Base-by-base conservation (phyloP, 306 rosid genomes). In the Dalbergia cochinchinensis region DNA sequence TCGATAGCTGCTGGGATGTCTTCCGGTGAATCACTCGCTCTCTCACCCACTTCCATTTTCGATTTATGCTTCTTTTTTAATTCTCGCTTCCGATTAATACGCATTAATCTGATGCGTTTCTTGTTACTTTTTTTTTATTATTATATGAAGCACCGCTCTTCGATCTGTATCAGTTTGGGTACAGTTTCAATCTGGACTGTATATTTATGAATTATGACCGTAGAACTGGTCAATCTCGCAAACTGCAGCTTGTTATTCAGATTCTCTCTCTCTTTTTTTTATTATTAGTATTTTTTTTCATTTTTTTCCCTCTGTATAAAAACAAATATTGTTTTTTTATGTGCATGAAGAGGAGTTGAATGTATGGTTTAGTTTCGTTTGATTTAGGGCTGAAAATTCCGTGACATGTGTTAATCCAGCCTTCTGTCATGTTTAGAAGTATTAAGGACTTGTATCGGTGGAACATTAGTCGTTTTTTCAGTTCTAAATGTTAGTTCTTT, bases 1-100 rank as follows among this genome's bases (percentile, higher is more conserved):
- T 95, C 80, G 84, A 91, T n/a, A 42, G 83, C 70, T 95, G 99
- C 89, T 95, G 99, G 99, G 99, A 95, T 65, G 86, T 95, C 54
- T 95, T 95, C 67, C 88, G 97, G 99, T 94, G 62, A 67, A 80
- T 39, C 4, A 44, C 0, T 57, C 4, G 4, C 60, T 73, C 18
- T 4, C 4, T 26, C 6, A 39, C 0, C 45, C 3, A 8, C 61
- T 57, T 57, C 68, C 22, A 66, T 77, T 41, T 55, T 57, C 0
- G 2, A 14, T 69, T 18, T 3, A 1, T 16, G 9, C 10, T 10
- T 11, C 53, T 44, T 54, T 54, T 34, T 35, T 7, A 33, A 2
- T 55, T 55, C 9, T 20, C 33, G 19, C 5, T 51, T 55, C 7
- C 35, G n/a, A n/a, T n/a, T n/a, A n/a, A n/a, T n/a, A 12, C 33